Conservation (phyloP, 257 asterid species). For the Solanum phureja region DNA sequence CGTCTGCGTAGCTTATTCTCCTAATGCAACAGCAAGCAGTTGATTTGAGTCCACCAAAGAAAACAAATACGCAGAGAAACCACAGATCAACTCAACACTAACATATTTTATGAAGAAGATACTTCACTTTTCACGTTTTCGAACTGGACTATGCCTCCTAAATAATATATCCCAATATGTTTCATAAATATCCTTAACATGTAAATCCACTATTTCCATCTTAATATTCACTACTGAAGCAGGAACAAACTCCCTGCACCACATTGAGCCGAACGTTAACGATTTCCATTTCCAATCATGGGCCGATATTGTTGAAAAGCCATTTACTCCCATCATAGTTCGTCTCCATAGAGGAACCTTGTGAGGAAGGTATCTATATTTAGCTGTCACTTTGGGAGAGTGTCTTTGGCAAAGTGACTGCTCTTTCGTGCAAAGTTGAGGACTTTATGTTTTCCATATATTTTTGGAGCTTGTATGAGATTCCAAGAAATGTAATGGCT, state of each 20-base stretch:
- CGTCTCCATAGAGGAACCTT: not conserved
- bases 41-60: not conserved
- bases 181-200: not conserved
- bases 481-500: not conserved
- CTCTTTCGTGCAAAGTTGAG: not conserved
- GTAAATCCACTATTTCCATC: not conserved
- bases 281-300: not conserved
- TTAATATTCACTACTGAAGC: not conserved
- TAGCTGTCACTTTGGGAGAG: not conserved
- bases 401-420: not conserved
- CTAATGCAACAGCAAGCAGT: not conserved
- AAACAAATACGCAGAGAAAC: not conserved
- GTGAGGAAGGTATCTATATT: not conserved
- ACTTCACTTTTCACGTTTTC: not conserved
- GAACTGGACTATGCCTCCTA: not conserved
- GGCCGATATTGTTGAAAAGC: not conserved
- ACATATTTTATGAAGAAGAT: not conserved
- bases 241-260: not conserved
- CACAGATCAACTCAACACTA: not conserved
- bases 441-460: not conserved
- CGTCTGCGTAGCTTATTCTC: not conserved
- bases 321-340: not conserved
- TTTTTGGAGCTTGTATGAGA: not conserved
- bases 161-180: not conserved
- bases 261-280: not conserved